Evolutionary conservation across 768 basidiomycete genomes (phyloP), one percentile per base, ranked within the genome.

Genomic region (Panaeolus cyanescens): DNA sequence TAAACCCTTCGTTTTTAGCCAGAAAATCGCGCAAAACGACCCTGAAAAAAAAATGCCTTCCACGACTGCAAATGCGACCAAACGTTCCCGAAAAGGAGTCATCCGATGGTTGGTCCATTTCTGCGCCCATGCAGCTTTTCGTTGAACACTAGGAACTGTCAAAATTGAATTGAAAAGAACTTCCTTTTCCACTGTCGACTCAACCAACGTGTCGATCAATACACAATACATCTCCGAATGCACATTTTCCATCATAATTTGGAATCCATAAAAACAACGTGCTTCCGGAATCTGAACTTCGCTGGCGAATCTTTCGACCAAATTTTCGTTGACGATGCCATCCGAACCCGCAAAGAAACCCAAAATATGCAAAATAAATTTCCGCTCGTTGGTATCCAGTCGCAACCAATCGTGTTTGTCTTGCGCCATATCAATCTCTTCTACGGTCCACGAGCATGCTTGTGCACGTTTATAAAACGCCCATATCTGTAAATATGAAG

Each of bases 241-340:
- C 50, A 95, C 87, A 71, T 95, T 96, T 69, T 96, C 94, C 89
- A 95, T 95, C 94, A 95, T 95, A 66, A 95, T 93, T 70, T 95
- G 93, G 79, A 95, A 95, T 12, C 94, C 94, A 69, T 95, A 96
- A 75, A 96, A 96, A 71, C 91, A 95, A 5, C 94, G 87, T 6
- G 93, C 93, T 72, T 95, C 94, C n/a, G 54, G 17, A 7, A 31
- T 13, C 22, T 28, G 22, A 6, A 55, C 54, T 32, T 55, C 54
- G 12, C 12, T 55, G 9, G 25, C 6, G 28, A 55, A 55, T 7
- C 54, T 19, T 13, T 55, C 10, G 32, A 55, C 28, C 7, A 55
- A 20, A 31, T 55, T 55, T 31, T 55, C 54, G 54, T 55, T 55
- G 10, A 55, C 54, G 20, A 55, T 31, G 6, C 28, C 54, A 20